Evolutionary conservation across 2,329 filamentous ascomycete genomes (phyloP), one percentile per base, ranked within the genome.

Genomic region (Aspergillus texensis): DNA sequence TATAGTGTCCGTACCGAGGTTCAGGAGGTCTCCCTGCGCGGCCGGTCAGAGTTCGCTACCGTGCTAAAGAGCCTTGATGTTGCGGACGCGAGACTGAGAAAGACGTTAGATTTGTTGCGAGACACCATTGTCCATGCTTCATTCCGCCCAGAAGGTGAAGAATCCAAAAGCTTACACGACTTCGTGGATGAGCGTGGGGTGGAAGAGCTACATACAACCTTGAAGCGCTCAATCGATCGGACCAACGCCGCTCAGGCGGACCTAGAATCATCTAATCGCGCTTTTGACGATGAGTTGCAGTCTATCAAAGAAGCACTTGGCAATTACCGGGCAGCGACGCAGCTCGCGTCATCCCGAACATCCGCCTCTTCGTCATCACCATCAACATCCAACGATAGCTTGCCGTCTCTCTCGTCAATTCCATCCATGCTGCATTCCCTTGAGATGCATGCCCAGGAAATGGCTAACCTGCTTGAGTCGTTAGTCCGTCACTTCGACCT

Each of bases 401-500:
- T 79, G 9, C 71, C 76, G 11, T 73, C 76, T 8, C 70, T 75
- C 24, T 79, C 83, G 0, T 71, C 73, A 6, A 82, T 89, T 52
- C 79, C 84, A 2, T 79, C 83, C 5, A 81, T 88, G 48, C 80
- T 92, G n/a, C 80, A 84, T 34, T 82, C 83, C 3, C 84, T 96
- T 41, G 88, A 94, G 67, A 83, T 83, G 16, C 89, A 94, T 69
- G 94, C 94, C 0, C 89, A 91, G 66, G 88, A 89, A 70, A 94
- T 96, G 88, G 94, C 94, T 6, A 85, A 89, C 62, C 85, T 93
- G 6, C 86, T 98, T 1, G 87, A 92, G 62, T 93, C 91, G 0
- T 82, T 98, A 4, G 93, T 93, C 9, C 87, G 86, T 30, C 94
- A 98, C 78, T 97, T 97, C 75, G 94, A 98, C 76, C 87, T 96